Conservation (phyloP, 768 basidiomycete species). For the Lactifluus subvellereus region DNA sequence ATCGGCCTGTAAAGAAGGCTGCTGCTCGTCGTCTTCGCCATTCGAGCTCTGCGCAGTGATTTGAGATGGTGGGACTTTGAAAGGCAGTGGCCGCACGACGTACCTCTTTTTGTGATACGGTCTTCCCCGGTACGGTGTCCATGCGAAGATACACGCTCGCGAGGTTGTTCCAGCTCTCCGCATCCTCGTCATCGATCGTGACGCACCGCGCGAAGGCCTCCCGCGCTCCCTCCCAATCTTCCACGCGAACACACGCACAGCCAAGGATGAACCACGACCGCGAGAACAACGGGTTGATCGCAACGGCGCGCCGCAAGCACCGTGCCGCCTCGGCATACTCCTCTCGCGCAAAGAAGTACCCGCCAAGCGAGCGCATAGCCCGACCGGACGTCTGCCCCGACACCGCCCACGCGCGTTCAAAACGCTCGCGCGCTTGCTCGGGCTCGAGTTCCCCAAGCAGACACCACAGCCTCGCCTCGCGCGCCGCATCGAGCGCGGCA, state of each 20-base stretch:
- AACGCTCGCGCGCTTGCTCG: constrained; percentile 62
- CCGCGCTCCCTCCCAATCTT: constrained; percentile 79
- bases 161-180: constrained; percentile 97
- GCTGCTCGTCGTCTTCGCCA: neutral
- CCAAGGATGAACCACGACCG: constrained; percentile 97
- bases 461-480: constrained; percentile 93
- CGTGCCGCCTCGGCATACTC: constrained; percentile 58
- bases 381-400: constrained; percentile 79
- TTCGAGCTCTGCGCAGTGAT: neutral
- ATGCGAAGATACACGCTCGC: constrained; percentile 91
- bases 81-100: neutral
- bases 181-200: constrained; percentile 90
- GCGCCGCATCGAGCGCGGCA: constrained; percentile 49
- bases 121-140: constrained; percentile 37
- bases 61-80: neutral
- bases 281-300: constrained; percentile 82
- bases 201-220: constrained; percentile 85
- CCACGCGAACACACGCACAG: constrained; percentile 75
- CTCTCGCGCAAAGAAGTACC: constrained; percentile 64
- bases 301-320: constrained; percentile 68
- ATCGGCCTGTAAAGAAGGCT: neutral
- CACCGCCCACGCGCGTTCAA: constrained; percentile 77
- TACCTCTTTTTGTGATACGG: constrained; percentile 31
- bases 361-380: constrained; percentile 89
- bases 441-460: constrained; percentile 89